Evolutionary conservation across 371 early-diverging fungal species (phyloP), one percentile per base, ranked within the genome.

Genomic region (Apophysomyces sp.): DNA sequence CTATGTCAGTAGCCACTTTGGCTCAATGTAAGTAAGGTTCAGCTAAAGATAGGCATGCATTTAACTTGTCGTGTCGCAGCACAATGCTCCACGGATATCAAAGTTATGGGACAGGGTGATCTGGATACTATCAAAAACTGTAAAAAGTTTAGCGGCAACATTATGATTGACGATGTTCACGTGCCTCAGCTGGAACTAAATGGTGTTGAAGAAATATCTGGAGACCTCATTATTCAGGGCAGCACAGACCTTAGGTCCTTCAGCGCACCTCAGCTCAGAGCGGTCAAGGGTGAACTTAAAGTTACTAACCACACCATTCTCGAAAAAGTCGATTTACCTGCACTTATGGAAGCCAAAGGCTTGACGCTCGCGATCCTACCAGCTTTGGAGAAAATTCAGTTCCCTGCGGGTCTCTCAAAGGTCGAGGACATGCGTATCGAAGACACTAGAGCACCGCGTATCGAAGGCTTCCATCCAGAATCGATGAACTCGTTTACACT

Each of bases 271-370:
- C 61, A 68, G 9, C 75, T 87, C 28, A 71, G 78, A 52, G 54
- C 65, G 7, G 76, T 82, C 7, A 68, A 75, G 5, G 85, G 84
- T 6, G 41, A 71, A 13, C 63, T 87, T 44, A 63, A 63, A 2
- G 72, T 85, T 40, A 65, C 61, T 40, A 82, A 85, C 40, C 77
- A 85, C 40, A 83, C 82, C 0, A 51, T 63, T 24, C 62, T 86
- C 37, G 65, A 63, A 15, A 66, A 63, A 30, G 44, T 78, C 13
- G 69, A 68, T n/a, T 29, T 81, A 16, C 77, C 85, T n/a, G 62
- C 71, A 6, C 61, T 86, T 21, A 67, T 71, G 12, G 65, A 75
- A 32, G 69, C 68, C 16, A 73, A 64, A 26, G 24, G 56, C 4
- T 57, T 85, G 41, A 77, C 77, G 11, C 56, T 85, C 36, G 53